Percentiles rank a stretch among this genome's conserved stretches.
Evolutionary conservation across 805 yeast species (phyloP).

Genomic region (Starmera dryadoides): DNA sequence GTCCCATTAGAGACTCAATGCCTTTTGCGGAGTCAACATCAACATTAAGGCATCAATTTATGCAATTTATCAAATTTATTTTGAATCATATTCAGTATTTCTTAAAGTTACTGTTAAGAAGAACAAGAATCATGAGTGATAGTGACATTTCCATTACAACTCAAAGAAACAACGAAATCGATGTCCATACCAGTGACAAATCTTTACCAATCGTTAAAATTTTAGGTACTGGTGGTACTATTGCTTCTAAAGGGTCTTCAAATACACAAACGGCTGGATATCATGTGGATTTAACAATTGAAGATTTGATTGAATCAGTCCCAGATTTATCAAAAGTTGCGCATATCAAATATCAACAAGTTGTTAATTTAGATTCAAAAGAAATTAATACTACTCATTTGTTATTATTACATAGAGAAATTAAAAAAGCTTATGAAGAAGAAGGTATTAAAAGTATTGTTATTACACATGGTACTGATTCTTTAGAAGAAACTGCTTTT

Average conservation of each 20-base stretch:
- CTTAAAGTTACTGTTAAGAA: neutral
- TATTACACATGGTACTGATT: slow-evolving; percentile 67
- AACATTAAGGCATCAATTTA: too few relatives aligned
- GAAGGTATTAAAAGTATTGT: slow-evolving; percentile 48
- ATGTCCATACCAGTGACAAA: slow-evolving; percentile 14
- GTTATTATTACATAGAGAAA: slow-evolving; percentile 36
- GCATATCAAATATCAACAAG: slow-evolving; percentile 53
- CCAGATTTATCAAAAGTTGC: slow-evolving; percentile 50
- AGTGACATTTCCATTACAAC: slow-evolving; percentile 18
- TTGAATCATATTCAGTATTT: neutral
- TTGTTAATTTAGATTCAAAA: slow-evolving; percentile 55
- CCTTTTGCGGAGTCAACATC: too few relatives aligned
- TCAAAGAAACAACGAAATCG: slow-evolving; percentile 18
- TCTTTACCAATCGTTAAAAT: slow-evolving; percentile 32
- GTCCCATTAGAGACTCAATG: too few relatives aligned
- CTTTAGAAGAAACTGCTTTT: slow-evolving; percentile 62
- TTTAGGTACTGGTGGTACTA: slow-evolving; percentile 54
- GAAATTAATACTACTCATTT: slow-evolving; percentile 43
- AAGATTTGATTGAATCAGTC: slow-evolving; percentile 43
- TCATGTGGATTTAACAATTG: slow-evolving; percentile 42
- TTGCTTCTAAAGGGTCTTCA: slow-evolving; percentile 43
- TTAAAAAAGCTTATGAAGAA: slow-evolving; percentile 34
- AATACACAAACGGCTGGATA: slow-evolving; percentile 48
- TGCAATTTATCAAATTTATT: neutral
- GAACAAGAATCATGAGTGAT: neutral